A percentile compares a stretch with the other conserved stretches of the same genome.
Conservation (phyloP, 148 eudicot species). For the Beta vulgaris region DNA sequence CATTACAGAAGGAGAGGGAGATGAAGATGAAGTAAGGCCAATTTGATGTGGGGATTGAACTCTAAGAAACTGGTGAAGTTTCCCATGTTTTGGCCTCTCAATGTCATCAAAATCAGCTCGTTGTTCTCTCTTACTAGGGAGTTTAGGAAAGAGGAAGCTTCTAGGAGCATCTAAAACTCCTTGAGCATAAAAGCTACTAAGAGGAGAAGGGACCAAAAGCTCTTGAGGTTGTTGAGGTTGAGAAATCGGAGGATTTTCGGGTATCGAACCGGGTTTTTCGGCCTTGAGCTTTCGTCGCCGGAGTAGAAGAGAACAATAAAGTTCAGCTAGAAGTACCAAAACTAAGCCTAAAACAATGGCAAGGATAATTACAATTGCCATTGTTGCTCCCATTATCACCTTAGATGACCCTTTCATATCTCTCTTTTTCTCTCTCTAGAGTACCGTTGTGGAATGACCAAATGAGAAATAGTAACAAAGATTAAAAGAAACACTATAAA, state of each 20-base stretch:
- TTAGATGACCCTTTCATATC: conserved; percentile 59
- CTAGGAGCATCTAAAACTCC: conserved; percentile 77
- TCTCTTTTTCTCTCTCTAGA: conserved; percentile 23
- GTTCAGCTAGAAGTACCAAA: conserved; percentile 61
- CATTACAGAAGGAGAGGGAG: conserved; percentile 29
- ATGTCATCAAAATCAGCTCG: conserved; percentile 21
- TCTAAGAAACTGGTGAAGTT: conserved; percentile 33
- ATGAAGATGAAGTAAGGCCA: conserved; percentile 27
- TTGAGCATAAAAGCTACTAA: conserved; percentile 49
- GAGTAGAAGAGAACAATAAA: conserved; percentile 65
- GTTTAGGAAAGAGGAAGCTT: conserved; percentile 57
- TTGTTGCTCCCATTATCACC: conserved; percentile 62
- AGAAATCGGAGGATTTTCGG: conserved; percentile 21
- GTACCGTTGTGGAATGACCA: conserved; percentile 14
- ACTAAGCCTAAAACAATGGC: conserved; percentile 53
- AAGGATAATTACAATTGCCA: conserved; percentile 51
- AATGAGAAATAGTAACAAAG: background rate
- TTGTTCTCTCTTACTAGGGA: conserved; percentile 30
- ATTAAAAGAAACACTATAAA: conserved; percentile 6
- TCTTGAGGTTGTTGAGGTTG: conserved; percentile 15
- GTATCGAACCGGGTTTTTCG: background rate
- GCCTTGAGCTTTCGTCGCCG: conserved; percentile 32
- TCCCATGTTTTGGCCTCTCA: conserved; percentile 38
- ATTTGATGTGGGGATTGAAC: conserved; percentile 28
- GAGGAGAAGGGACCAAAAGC: conserved; percentile 34